Evolutionary conservation across 176 grass and related monocot species (phyloP).

Genomic region (Tuctoria greenei): DNA sequence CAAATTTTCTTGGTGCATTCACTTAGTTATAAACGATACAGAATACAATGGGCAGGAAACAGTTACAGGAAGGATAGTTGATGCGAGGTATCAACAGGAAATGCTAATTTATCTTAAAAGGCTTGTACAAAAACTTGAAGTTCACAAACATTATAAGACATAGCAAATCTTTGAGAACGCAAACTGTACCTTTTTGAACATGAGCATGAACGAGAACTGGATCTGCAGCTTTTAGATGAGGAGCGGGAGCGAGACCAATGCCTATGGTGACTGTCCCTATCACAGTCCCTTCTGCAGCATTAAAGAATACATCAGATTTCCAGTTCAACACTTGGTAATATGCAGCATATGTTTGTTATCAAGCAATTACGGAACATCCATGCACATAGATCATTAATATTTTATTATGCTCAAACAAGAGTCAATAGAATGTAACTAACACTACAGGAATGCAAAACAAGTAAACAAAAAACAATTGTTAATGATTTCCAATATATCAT

Average conservation of each 20-base stretch:
- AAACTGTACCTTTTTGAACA: conserved; percentile 69
- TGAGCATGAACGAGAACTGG: conserved; percentile 75
- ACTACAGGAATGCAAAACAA: too few relatives aligned
- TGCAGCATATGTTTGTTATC: not conserved
- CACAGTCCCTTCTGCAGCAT: conserved; percentile 62
- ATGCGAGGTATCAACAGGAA: not conserved
- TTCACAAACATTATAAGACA: conserved; percentile 3
- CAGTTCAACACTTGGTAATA: not conserved
- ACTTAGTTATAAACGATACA: not conserved
- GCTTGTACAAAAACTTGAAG: not conserved
- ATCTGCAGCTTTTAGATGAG: conserved; percentile 57
- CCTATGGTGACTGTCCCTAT: conserved; percentile 62
- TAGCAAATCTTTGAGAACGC: not conserved
- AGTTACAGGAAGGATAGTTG: not conserved
- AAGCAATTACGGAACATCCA: not conserved
- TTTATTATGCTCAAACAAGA: too few relatives aligned
- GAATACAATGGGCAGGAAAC: not conserved
- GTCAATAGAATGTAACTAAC: too few relatives aligned
- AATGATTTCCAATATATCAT: too few relatives aligned
- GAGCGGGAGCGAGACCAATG: conserved; percentile 60
- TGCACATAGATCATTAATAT: not conserved
- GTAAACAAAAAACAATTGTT: too few relatives aligned
- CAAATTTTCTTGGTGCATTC: not conserved
- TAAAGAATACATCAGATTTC: conserved; percentile 2
- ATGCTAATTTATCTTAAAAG: not conserved